Conservation (phyloP, 441 rosid genomes). For the Rhodomyrtus psidioides region DNA sequence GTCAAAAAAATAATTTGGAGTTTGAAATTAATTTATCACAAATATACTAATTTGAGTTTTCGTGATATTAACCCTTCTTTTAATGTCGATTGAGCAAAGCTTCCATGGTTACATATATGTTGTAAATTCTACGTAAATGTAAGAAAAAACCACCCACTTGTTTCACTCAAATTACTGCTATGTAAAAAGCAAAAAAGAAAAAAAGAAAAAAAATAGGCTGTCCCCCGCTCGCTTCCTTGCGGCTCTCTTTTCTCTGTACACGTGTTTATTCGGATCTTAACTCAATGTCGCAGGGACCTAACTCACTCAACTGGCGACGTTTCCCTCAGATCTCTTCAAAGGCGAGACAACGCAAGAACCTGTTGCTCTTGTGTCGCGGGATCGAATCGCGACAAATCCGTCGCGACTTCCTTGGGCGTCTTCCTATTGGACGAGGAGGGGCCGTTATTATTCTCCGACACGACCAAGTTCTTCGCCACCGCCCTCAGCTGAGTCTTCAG, state of each 20-base stretch:
- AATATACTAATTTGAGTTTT: too few species aligned
- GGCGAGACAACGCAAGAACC: not conserved
- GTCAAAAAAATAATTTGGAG: too few species aligned
- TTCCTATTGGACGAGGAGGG: not conserved
- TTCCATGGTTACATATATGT: not conserved
- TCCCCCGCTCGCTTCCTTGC: not conserved
- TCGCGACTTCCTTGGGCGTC: not conserved
- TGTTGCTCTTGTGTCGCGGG: not conserved
- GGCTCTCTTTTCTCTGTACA: not conserved
- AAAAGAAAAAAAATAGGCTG: not conserved
- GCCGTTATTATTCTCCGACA: not conserved
- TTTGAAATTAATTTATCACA: too few species aligned
- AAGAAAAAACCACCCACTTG: not conserved
- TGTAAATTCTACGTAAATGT: not conserved
- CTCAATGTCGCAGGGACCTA: not conserved
- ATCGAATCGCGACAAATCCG: not conserved
- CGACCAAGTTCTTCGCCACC: not conserved
- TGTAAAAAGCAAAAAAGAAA: too few species aligned
- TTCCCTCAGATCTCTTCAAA: not conserved
- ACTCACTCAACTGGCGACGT: not conserved
- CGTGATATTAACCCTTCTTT: too few species aligned
- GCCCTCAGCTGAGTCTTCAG: conserved; percentile 13
- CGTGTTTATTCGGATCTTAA: not conserved
- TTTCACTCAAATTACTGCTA: not conserved
- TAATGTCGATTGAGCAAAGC: not conserved